These are phyloP conservation scores for Lignosus rhinocerotis DNA, from an alignment of 1,284 basidiomycete genomes.

Conservation along the genomic window DNA sequence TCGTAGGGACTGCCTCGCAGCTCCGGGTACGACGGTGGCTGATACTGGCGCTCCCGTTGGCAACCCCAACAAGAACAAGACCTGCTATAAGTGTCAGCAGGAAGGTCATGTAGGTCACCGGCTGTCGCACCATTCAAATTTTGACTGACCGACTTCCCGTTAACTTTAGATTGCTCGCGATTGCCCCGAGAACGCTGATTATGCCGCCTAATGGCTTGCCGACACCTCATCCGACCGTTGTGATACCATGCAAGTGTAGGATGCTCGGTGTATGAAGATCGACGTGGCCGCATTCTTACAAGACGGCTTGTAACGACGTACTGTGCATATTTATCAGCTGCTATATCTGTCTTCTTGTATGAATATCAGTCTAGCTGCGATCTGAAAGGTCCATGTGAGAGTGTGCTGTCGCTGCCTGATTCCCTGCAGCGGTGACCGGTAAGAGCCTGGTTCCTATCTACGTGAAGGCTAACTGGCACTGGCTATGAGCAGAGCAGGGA, in stretches of 20 bases:
- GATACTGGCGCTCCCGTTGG: conserved; percentile 40
- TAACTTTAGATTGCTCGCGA: conserved; percentile 69
- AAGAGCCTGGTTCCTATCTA: neutral
- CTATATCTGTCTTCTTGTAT: conserved; percentile 20
- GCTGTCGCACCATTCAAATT: neutral
- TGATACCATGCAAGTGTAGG: conserved; percentile 16
- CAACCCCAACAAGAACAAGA: conserved; percentile 62
- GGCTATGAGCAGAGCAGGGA: neutral
- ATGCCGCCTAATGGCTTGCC: conserved; percentile 26
- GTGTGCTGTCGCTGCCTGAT: neutral
- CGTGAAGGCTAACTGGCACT: neutral
- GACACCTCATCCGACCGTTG: conserved; percentile 8
- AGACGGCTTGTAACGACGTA: conserved; percentile 22
- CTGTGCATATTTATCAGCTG: conserved; percentile 28
- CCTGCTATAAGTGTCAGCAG: conserved; percentile 84
- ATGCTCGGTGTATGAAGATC: conserved; percentile 20
- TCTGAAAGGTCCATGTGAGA: neutral
- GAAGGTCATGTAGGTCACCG: conserved; percentile 73
- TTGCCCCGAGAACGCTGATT: conserved; percentile 62
- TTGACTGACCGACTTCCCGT: neutral
- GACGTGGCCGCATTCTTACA: conserved; percentile 14
- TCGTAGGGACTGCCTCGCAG: conserved; percentile 74
- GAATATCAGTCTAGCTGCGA: conserved; percentile 9
- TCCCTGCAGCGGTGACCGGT: neutral
- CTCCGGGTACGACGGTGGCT: conserved; percentile 55